Conservation (phyloP, 75 land plant genomes). For the Cryptomeria japonica region DNA sequence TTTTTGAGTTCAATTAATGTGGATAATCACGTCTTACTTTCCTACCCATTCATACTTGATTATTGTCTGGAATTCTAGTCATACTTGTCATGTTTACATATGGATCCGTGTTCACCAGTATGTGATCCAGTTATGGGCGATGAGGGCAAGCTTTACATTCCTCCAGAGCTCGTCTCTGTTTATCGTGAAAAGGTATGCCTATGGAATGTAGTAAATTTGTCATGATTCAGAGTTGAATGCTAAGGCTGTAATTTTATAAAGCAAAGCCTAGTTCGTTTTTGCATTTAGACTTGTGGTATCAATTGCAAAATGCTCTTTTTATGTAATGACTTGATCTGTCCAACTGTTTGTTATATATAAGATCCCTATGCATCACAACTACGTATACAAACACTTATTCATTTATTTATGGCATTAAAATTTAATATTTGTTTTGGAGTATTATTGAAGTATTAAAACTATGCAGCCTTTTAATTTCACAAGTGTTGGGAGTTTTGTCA, state of each 20-base stretch:
- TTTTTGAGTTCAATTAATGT: not conserved
- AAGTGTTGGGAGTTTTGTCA: not conserved
- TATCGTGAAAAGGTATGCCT: conserved; percentile 76
- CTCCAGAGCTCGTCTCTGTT: conserved; percentile 74
- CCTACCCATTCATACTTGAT: not conserved
- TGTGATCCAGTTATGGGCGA: conserved; percentile 99
- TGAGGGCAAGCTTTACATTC: conserved; percentile 95
- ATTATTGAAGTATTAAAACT: not conserved
- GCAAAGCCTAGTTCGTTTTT: not conserved
- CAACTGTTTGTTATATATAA: not conserved
- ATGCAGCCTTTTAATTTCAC: not conserved
- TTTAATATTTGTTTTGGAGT: not conserved
- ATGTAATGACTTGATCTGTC: not conserved
- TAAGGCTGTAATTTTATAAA: not conserved
- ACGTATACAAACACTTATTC: not conserved
- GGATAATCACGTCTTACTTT: not conserved
- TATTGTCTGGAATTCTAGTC: not conserved
- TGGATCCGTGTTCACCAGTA: conserved; percentile 41
- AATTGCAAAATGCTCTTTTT: not conserved
- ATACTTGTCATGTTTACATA: not conserved
- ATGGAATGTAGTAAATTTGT: not conserved
- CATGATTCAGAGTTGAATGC: not conserved
- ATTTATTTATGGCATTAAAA: not conserved
- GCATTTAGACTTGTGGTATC: not conserved
- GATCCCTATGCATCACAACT: not conserved